These are phyloP conservation scores for Fragosphaeria purpurea DNA, from an alignment of 2,329 filamentous ascomycete species.

Conservation along the genomic window DNA sequence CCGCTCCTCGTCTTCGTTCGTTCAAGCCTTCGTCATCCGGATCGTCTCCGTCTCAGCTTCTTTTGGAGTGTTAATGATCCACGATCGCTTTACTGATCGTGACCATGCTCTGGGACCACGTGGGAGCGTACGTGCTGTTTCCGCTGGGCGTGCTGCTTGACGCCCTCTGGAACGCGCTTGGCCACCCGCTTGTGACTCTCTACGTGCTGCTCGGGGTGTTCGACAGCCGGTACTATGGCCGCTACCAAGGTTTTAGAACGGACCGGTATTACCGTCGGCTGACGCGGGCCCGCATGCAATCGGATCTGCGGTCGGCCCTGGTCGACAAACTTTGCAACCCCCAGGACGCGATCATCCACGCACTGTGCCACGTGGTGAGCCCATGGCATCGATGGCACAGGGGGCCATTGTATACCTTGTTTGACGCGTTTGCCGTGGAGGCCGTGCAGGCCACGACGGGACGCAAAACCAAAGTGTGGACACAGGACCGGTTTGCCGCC, in stretches of 20 bases:
- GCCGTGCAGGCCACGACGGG: conserved; percentile 1
- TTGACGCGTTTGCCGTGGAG: conserved; percentile 1
- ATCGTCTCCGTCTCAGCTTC: too few relatives aligned
- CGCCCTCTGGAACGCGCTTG: not conserved
- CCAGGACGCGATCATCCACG: not conserved
- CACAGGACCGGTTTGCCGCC: conserved; percentile 1
- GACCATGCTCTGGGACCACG: not conserved
- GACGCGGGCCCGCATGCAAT: not conserved
- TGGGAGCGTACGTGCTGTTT: not conserved
- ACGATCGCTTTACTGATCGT: too few relatives aligned
- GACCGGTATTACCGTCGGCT: not conserved
- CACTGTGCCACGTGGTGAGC: not conserved
- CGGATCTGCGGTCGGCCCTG: not conserved
- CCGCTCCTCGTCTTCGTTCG: too few relatives aligned
- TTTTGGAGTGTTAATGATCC: too few relatives aligned
- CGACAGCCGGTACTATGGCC: not conserved
- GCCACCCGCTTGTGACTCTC: not conserved
- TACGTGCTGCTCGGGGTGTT: not conserved
- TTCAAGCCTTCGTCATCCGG: too few relatives aligned
- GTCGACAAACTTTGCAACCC: not conserved
- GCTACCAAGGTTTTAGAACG: not conserved
- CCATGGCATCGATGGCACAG: not conserved
- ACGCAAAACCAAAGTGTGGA: not conserved
- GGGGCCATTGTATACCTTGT: not conserved
- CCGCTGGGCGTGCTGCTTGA: not conserved